Evolutionary conservation across 331 rosid species (phyloP), one percentile per base, ranked within the genome.

Genomic region (Rosa hybrid): DNA sequence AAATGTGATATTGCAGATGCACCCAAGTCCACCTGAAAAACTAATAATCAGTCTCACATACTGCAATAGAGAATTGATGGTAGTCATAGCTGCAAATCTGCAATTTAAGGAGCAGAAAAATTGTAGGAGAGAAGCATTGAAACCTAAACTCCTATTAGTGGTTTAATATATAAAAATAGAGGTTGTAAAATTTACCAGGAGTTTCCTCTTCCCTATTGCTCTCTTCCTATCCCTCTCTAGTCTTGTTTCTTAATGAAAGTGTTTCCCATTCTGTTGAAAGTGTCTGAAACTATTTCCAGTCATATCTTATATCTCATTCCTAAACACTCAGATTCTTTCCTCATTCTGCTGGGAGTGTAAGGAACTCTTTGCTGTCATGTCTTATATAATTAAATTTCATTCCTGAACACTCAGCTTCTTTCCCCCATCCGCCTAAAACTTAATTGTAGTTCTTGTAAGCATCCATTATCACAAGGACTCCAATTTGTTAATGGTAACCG

Each of bases 1-100:
- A 70, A 85, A 76, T 20, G 87, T 86, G 69, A 91, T 90, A 78
- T 89, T 90, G 89, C 99, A 96, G 90, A 96, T 88, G 84, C 98
- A 96, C 80, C 97, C 99, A 83, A 85, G 89, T 72, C 57, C 90
- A 83, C 88, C 99, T 96, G 90, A 74, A 75, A 86, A 50, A 48
- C 60, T 65, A 73, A 62, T 2, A 63, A 65, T 7, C 71, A 34
- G 21, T 30, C 45, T 64, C 21, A 65, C 8, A 13, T 30, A 17
- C 60, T 54, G 60, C 60, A 54, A 17, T 6, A 64, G 11, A 14
- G 44, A 64, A 13, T 60, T 39, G 13, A 56, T 34, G 68, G 12
- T 56, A 56, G 16, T n/a, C 38, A 60, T 56, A 74, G 38, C 38
- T 75, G 69, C 53, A 75, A 75, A 74, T n/a, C 38, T 75, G 69